These are phyloP conservation scores for Selenicereus undatus DNA, from an alignment of 148 eudicot genomes.

Conservation along the genomic window DNA sequence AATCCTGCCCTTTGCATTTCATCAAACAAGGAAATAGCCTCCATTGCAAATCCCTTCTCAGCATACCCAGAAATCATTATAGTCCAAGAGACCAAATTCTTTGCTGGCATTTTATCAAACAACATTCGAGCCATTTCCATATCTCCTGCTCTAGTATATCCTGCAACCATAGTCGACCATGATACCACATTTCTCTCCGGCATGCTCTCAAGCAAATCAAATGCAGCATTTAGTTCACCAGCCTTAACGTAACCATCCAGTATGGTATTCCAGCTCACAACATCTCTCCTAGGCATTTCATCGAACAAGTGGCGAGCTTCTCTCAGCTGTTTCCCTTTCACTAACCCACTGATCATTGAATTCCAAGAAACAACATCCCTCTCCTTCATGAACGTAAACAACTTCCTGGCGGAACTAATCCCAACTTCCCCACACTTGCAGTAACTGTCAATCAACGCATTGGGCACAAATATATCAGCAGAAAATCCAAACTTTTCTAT, in stretches of 20 bases:
- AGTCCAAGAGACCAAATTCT: slow-evolving; percentile 81
- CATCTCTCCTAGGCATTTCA: slow-evolving; percentile 80
- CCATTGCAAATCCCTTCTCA: slow-evolving; percentile 63
- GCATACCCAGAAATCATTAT: slow-evolving; percentile 81
- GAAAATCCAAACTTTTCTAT: slow-evolving; percentile 55
- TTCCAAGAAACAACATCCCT: slow-evolving; percentile 78
- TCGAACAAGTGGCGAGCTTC: slow-evolving; percentile 70
- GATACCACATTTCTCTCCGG: slow-evolving; percentile 72
- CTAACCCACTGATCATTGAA: slow-evolving; percentile 66
- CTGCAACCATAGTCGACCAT: slow-evolving; percentile 83
- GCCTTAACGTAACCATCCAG: slow-evolving; percentile 70
- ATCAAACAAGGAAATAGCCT: slow-evolving; percentile 59
- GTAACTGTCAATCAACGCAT: slow-evolving; percentile 78
- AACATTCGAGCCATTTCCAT: slow-evolving; percentile 70
- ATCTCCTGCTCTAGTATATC: slow-evolving; percentile 65
- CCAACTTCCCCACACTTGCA: slow-evolving; percentile 65
- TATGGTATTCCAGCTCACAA: slow-evolving; percentile 78
- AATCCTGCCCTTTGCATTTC: slow-evolving; percentile 51
- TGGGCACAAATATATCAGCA: slow-evolving; percentile 64
- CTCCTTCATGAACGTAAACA: slow-evolving; percentile 56
- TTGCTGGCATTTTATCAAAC: slow-evolving; percentile 83
- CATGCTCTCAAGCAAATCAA: slow-evolving; percentile 58
- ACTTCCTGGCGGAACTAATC: slow-evolving; percentile 44
- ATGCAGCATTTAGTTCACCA: slow-evolving; percentile 54
- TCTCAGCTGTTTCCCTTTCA: slow-evolving; percentile 44